Base-by-base conservation (phyloP, 2,329 filamentous ascomycete species). In the Fusarium foetens region DNA sequence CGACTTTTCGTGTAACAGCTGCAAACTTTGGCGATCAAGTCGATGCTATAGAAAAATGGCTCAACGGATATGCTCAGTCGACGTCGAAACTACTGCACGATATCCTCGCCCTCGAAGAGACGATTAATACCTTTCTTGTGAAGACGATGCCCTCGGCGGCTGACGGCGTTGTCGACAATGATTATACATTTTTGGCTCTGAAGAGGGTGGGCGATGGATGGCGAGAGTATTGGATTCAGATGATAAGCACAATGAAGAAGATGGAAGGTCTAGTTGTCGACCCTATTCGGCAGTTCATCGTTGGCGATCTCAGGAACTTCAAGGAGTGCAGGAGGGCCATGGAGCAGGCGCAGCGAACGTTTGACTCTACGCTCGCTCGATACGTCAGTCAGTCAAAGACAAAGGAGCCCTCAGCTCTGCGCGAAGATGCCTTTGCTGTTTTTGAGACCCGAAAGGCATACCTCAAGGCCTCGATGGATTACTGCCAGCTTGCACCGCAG, bases 381-480 rank as follows among this genome's bases (percentile, higher is more conserved):
- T 98, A 97, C 79, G 88, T 94, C 9, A 86, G 89, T 6, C 94
- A 98, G 81, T 93, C 91, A 73, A 98, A 98, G 85, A 92, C 94
- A 10, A 99, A 98, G 82, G 96, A 99, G 81, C 90, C 95, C 0
- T 98, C 94, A 0, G 90, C 94, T 2, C 85, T 99, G 62, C 89
- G 96, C 67, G 96, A 99, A 81, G 96, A 99, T 82, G 96, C 96
- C 1, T 99, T 99, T 78, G 92, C 96, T 79, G 90, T 98, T 41
- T 96, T 97, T 79, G 96, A 98, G 84, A 93, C 94, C 29, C 90
- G 95, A 65, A 97, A 96, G 78, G 89, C 91, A 36, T 99, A 99
- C 80, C 86, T 98, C 46, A 95, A 94, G 79, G 93, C 95, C 3
- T 95, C 94, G 19, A 91, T 99, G 89, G 96, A 99, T 81, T 98